phyloP scores from a whole-genome alignment of 1,139 yeast species.

The Geotrichum candidum region DNA sequence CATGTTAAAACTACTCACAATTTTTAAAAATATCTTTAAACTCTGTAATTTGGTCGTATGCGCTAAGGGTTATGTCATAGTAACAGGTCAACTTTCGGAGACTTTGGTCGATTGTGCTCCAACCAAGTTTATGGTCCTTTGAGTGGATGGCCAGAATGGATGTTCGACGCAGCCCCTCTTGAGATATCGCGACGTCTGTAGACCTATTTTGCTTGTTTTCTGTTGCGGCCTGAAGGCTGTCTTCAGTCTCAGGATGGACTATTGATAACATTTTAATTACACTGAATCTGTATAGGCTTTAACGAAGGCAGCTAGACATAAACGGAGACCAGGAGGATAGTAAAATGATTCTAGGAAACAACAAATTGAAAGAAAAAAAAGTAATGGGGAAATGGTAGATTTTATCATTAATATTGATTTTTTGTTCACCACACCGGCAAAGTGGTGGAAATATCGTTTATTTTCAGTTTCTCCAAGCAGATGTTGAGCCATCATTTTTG shows the following conservation, averaged over 20 bases:
- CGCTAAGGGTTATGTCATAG: constrained; percentile 6
- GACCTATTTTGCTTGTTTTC: not conserved
- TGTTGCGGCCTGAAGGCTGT: not conserved
- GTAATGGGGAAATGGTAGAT: not conserved
- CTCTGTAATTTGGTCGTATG: constrained; percentile 4
- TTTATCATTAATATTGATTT: not conserved
- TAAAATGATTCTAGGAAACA: not conserved
- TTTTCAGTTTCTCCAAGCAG: not conserved
- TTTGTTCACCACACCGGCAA: not conserved
- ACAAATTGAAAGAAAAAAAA: not conserved
- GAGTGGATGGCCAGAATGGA: constrained; percentile 6
- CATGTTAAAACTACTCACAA: constrained; percentile 1
- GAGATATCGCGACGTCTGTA: too few relatives aligned
- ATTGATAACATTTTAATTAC: not conserved
- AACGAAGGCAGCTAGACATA: not conserved
- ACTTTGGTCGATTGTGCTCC: constrained; percentile 8
- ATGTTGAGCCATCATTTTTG: not conserved
- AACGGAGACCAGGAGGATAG: too few relatives aligned
- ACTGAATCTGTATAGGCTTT: not conserved
- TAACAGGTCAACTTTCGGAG: constrained; percentile 10
- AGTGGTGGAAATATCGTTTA: not conserved
- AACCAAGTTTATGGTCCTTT: constrained; percentile 9
- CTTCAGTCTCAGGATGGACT: not conserved
- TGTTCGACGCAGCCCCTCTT: not conserved
- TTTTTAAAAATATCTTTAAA: constrained; percentile 7